Evolutionary conservation across 75 land plant genomes (phyloP), one percentile per base, ranked within the genome.

Genomic region (Isoetes taiwanensis): DNA sequence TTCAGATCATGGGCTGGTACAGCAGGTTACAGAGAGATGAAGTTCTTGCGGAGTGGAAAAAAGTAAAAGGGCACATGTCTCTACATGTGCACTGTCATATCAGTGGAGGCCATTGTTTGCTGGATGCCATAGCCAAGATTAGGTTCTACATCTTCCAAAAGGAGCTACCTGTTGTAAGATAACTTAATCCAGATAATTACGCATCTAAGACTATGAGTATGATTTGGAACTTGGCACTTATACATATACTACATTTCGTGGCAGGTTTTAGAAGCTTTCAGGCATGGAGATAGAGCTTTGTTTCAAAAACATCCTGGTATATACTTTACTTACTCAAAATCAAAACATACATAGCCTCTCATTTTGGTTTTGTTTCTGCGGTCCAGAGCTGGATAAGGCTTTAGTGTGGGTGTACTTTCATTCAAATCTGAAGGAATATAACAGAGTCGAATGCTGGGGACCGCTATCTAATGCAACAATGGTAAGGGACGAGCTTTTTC

Each of bases 381-480:
- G 67, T 53, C 78, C 83, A 56, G 90, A 89, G 32, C 56, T 89
- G 21, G 78, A 79, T 50, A 76, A 76, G 6, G 82, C 96, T 0
- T 30, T 72, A 52, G 96, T 89, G 16, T 85, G 85, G 83, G 96
- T 89, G 21, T 89, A 81, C 54, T 89, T 89, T 58, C 91, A 89
- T 31, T 89, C 96, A 9, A 79, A 81, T 61, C 64, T 75, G 38
- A 70, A 64, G 21, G 80, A 88, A 28, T 88, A 72, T 80, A 89
- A 89, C 71, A 67, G 74, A 21, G 72, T 89, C 20, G 90, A 89
- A 37, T 89, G 90, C 30, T 89, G 96, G 96, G 96, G 96, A 0
- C 80, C 86, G 11, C 80, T 89, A 14, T 48, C 52, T 21, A 74
- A 85, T 2, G 86, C 95, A 19, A 61, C 72, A 17, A 54, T 24